Evolutionary conservation across 768 basidiomycete genomes (phyloP).

Genomic region (Tephrocybe sp.): DNA sequence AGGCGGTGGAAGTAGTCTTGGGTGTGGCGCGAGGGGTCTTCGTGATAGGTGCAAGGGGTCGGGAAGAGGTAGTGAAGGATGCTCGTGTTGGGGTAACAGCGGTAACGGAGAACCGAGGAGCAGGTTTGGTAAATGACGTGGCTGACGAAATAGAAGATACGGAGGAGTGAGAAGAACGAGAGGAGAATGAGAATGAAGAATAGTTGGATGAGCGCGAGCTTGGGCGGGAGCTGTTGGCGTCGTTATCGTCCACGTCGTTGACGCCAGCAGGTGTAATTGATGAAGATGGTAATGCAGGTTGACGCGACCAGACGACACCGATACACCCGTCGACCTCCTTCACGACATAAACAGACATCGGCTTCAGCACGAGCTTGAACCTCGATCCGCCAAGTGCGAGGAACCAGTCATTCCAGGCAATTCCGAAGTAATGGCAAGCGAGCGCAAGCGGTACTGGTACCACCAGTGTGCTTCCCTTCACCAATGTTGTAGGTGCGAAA

Average conservation of each 20-base stretch:
- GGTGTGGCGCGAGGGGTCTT: constrained; percentile 3
- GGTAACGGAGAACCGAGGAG: neutral
- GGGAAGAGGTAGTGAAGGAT: neutral
- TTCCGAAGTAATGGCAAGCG: constrained; percentile 30
- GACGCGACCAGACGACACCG: constrained; percentile 29
- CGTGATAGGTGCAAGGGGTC: neutral
- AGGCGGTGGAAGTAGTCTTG: constrained; percentile 17
- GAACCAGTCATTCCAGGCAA: constrained; percentile 38
- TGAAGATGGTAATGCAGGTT: too few relatives aligned
- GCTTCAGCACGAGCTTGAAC: constrained; percentile 34
- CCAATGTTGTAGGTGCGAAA: neutral
- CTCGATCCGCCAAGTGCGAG: constrained; percentile 28
- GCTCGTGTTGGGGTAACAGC: neutral
- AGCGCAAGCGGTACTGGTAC: constrained; percentile 30
- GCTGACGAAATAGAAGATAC: constrained; percentile 28
- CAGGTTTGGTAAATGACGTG: constrained; percentile 12
- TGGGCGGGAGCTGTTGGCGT: constrained; percentile 39
- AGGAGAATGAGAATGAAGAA: constrained; percentile 26
- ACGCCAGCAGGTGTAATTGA: too few relatives aligned
- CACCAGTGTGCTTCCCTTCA: neutral
- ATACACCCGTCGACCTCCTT: constrained; percentile 24
- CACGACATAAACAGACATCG: constrained; percentile 24
- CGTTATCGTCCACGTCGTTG: too few relatives aligned
- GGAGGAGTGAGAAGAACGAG: constrained; percentile 28
- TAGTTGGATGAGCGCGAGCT: constrained; percentile 38